These are phyloP conservation scores for Tothia fuscella DNA, from an alignment of 2,329 filamentous ascomycete species.

Conservation along the genomic window DNA sequence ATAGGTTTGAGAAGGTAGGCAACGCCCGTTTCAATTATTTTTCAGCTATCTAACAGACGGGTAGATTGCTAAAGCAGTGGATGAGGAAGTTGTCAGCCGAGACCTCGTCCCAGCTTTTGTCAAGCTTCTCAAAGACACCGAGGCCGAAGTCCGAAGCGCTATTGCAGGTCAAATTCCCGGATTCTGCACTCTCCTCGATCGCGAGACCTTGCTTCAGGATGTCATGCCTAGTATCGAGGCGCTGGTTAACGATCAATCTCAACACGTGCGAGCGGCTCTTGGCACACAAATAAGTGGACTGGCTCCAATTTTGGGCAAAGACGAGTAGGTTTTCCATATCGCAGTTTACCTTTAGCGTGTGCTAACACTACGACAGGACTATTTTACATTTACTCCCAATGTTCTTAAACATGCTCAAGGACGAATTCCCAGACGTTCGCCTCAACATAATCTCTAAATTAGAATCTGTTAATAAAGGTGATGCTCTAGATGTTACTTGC, in stretches of 20 bases:
- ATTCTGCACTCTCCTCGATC: constrained; percentile 84
- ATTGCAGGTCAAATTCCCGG: constrained; percentile 95
- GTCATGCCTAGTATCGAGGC: constrained; percentile 96
- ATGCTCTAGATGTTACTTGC: constrained; percentile 2
- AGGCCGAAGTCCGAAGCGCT: constrained; percentile 92
- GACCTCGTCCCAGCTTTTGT: constrained; percentile 95
- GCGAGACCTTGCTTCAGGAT: constrained; percentile 78
- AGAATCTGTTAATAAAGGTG: constrained; percentile 92
- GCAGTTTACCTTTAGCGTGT: background rate
- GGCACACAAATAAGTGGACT: constrained; percentile 95
- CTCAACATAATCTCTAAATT: constrained; percentile 99
- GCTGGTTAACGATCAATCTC: constrained; percentile 87
- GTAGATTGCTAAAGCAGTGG: constrained; percentile 94
- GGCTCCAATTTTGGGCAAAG: constrained; percentile 92
- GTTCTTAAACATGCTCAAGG: constrained; percentile 99
- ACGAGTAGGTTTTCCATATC: constrained; percentile 55
- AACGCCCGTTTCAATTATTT: background rate
- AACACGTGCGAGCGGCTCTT: constrained; percentile 90
- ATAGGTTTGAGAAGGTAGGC: constrained; percentile 86
- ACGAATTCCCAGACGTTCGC: constrained; percentile 95
- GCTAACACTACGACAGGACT: constrained; percentile 45
- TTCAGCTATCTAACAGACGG: constrained; percentile 2
- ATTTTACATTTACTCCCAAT: constrained; percentile 94
- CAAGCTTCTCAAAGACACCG: constrained; percentile 93
- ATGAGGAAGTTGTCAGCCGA: constrained; percentile 87